Conservation (phyloP, 1,284 basidiomycete species). For the Papiliotrema nemorosa region DNA sequence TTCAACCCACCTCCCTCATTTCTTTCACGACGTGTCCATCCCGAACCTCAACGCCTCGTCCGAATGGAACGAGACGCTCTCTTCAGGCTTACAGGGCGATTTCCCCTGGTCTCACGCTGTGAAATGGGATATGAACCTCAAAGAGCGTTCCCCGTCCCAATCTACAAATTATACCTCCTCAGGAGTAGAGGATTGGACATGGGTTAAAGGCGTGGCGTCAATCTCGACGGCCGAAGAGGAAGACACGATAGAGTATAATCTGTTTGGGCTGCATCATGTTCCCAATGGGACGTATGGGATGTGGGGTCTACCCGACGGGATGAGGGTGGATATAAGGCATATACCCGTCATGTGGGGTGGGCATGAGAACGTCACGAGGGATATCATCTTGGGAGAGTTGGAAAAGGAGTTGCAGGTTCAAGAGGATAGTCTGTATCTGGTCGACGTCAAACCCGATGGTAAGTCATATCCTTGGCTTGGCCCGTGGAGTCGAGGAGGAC, state of each 20-base stretch:
- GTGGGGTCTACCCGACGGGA: slow-evolving; percentile 61
- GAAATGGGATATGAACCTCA: slow-evolving; percentile 41
- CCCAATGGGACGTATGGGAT: slow-evolving; percentile 74
- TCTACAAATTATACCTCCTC: background rate
- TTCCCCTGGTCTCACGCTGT: slow-evolving; percentile 35
- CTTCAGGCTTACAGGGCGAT: slow-evolving; percentile 30
- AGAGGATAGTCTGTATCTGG: slow-evolving; percentile 28
- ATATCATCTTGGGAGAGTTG: slow-evolving; percentile 65
- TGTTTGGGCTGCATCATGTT: slow-evolving; percentile 67
- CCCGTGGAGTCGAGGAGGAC: background rate
- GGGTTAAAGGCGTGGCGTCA: slow-evolving; percentile 35
- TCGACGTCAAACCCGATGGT: slow-evolving; percentile 37
- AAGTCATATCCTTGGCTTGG: slow-evolving; percentile 6
- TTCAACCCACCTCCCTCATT: slow-evolving; percentile 11
- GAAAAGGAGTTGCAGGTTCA: slow-evolving; percentile 33
- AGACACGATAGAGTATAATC: slow-evolving; percentile 35
- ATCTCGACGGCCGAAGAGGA: slow-evolving; percentile 15
- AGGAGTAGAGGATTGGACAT: slow-evolving; percentile 27
- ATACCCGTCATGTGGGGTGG: slow-evolving; percentile 57
- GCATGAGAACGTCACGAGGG: slow-evolving; percentile 65
- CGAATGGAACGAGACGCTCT: slow-evolving; percentile 36
- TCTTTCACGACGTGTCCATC: slow-evolving; percentile 25
- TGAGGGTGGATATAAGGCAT: slow-evolving; percentile 54
- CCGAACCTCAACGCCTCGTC: slow-evolving; percentile 27
- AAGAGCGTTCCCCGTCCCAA: slow-evolving; percentile 24